Evolutionary conservation across 495 filamentous ascomycete species (phyloP), one percentile per base, ranked within the genome.

Genomic region (Penicillium flavigenum): DNA sequence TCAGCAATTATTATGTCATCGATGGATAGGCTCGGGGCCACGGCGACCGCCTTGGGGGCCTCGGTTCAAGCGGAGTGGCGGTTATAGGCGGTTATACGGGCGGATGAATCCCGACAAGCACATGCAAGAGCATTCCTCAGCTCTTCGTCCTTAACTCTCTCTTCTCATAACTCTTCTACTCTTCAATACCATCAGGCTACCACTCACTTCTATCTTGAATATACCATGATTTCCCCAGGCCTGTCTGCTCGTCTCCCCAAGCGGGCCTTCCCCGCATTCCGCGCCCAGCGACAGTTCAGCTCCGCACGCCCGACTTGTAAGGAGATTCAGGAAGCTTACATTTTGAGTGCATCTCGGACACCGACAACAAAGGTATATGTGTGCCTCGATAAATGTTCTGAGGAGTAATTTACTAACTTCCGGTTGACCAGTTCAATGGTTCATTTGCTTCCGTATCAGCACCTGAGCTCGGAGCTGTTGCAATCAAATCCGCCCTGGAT

Each of bases 251-350:
- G 72, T 52, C 61, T 70, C 53, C 66, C 65, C 43, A 69, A 61
- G 58, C 68, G 67, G 51, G 59, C 59, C 50, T 45, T 72, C 67
- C 72, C 79, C 61, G 64, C 73, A 63, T 73, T 81, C 59, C 74
- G 78, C 19, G 69, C 77, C 39, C 76, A 83, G 50, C 82, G 89
- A 58, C 79, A 85, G 56, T 90, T 96, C 70, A 87, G 83, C 61
- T 80, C 82, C 36, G 80, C 88, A 59, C 67, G 81, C 34, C 68
- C 75, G 29, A 71, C 73, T n/a, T 75, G 68, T 50, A 80, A 83
- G 77, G 87, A 95, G 67, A 83, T 95, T 41, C 86, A 86, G 59
- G 91, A 96, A 64, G 92, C 86, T 26, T 98, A 97, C 74, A 96
- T 98, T 64, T 69, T 98, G 42, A 88, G 88, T 66, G 93, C 87